These are phyloP conservation scores for Lachancea fermentati DNA, from an alignment of 805 yeast genomes.

Conservation along the genomic window DNA sequence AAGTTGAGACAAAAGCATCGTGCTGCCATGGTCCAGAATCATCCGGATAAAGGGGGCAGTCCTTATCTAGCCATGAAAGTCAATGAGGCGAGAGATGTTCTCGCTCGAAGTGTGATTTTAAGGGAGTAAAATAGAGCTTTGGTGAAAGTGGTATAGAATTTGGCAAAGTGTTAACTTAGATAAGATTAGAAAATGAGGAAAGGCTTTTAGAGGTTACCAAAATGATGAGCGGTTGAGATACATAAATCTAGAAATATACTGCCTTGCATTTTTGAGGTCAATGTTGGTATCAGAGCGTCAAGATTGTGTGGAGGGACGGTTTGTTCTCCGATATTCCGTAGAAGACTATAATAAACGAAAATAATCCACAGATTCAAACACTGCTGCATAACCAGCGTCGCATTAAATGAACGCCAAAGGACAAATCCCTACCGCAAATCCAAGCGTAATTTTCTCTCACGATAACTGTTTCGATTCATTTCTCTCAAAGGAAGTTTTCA, in stretches of 20 bases:
- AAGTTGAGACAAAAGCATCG: slow-evolving; percentile 75
- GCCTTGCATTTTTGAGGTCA: no score
- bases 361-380: no score
- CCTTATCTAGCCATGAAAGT: slow-evolving; percentile 85
- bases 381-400: no score
- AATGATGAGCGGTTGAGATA: no score
- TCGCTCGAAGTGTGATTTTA: slow-evolving; percentile 30
- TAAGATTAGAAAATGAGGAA: no score
- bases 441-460: slow-evolving; percentile 3
- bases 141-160: neutral
- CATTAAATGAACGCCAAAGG: neutral
- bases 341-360: neutral
- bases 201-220: no score
- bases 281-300: no score
- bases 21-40: slow-evolving; percentile 79
- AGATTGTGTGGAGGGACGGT: no score
- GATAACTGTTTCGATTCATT: neutral
- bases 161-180: no score
- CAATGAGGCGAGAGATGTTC: slow-evolving; percentile 83
- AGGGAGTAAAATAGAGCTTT: slow-evolving; percentile 8
- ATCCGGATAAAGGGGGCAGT: slow-evolving; percentile 93
- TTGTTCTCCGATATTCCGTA: neutral
- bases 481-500: slow-evolving; percentile 6
- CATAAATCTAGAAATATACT: no score
- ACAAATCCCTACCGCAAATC: neutral